phyloP scores from a whole-genome alignment of 1,284 basidiomycete genomes.

The Fomitiporia mediterranea region DNA sequence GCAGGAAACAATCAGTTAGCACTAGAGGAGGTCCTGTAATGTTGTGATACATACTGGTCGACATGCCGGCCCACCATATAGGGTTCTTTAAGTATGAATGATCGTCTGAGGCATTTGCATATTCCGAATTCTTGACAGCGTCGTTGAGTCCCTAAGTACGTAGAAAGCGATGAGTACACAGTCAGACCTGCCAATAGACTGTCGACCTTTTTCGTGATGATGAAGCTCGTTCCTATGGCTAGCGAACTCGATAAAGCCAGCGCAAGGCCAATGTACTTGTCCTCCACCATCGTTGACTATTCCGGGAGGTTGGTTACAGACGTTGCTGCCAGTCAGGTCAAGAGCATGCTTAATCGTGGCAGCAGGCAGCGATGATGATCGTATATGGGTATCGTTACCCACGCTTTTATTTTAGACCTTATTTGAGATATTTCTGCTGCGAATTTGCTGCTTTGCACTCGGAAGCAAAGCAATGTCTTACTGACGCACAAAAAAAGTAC shows the following conservation, averaged over 20 bases:
- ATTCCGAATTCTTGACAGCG: constrained; percentile 53
- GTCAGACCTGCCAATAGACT: background rate
- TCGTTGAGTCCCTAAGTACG: constrained; percentile 74
- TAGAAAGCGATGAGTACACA: background rate
- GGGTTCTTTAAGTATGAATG: constrained; percentile 87
- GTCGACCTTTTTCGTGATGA: constrained; percentile 92
- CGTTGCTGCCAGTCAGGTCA: no score
- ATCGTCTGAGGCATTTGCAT: constrained; percentile 68
- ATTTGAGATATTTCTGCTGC: no score
- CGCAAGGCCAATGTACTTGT: constrained; percentile 88
- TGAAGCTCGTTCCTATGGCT: constrained; percentile 88
- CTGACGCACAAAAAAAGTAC: no score
- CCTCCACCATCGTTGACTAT: constrained; percentile 60
- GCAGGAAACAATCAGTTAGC: constrained; percentile 21
- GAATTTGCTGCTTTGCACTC: no score
- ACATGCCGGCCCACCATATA: constrained; percentile 98
- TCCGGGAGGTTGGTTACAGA: no score
- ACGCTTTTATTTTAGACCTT: no score
- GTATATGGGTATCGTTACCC: no score
- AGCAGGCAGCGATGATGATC: no score
- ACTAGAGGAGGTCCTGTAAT: constrained; percentile 13
- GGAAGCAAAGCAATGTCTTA: no score
- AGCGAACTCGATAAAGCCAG: constrained; percentile 82
- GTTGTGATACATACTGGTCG: constrained; percentile 65
- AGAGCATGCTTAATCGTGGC: no score